Base-by-base conservation (phyloP, 169 alveolate genomes). In the Theileria orientalis region DNA sequence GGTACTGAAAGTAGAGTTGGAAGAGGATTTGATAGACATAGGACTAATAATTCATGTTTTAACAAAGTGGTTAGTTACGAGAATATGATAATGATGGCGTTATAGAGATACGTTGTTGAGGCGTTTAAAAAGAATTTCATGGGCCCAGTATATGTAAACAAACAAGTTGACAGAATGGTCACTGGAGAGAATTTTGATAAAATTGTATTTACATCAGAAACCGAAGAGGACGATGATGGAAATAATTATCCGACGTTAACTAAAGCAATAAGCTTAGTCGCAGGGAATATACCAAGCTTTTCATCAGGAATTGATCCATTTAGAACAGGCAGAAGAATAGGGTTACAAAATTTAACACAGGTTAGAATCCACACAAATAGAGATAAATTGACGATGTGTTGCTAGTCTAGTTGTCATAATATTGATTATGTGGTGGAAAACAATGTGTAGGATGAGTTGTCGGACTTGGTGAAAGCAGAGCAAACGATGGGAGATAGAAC, bases 1-100 rank as follows among this genome's bases (percentile, higher is more conserved):
- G 98, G 99, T 3, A 91, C 92, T 44, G 99, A 94, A 85, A 95
- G 97, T 21, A 75, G 97, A 73, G 92, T 95, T 52, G 98, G 98
- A 5, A 82, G 92, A 37, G 97, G 97, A 7, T 93, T 93, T 86
- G 98, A 94, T 74, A 93, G 95, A 60, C 88, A 84, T 41, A 83
- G 97, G 57, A 76, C 92, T 37, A 74, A 86, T 41, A 86, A 84
- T 42, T 82, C 92, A 47, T 73, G 86, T 21, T 69, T 89, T 41
- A 91, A 94, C 84, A 89, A 89, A 52, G 57, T 90, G 27, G 70
- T 88, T 54, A 86, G 92, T 67, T 72, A 5, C 25, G 75, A 29
- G 83, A 83, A 23, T 33, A 30, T 19, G 1, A 51, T 27, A 68
- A 68, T 49, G 19, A 54, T 44, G 5, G 30, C 5, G 13, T 3